Base-by-base conservation (phyloP, 805 yeast genomes). In the Vanderwaltozyma yarrowii region DNA sequence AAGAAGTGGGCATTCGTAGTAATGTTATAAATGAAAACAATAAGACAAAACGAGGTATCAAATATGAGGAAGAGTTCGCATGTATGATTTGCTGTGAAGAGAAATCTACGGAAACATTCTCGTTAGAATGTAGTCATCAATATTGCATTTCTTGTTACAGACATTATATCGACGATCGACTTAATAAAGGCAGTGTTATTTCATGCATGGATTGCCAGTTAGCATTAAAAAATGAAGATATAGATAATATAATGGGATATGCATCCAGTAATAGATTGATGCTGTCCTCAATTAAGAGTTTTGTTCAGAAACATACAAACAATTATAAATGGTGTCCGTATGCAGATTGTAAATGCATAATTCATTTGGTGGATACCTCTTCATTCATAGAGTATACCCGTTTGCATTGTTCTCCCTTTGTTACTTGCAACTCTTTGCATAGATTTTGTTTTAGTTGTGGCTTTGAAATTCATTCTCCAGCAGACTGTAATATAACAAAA, bases 1-100 rank as follows among this genome's bases (percentile, higher is more conserved):
- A 42, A 2, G 54, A 51, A 12, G 63, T 60, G 4, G 71, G 73
- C 7, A 35, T 69, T 30, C 45, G 36, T 29, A 15, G 18, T n/a
- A 19, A 5, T 14, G 8, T 9, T 6, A 9, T 14, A 20, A 20
- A 20, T 15, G 30, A 19, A 21, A 14, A 31, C 5, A 11, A 2
- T 20, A 10, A 6, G 5, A 18, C 5, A 4, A 30, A 23, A 6
- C 19, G 39, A 4, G 35, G 35, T 2, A 20, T 15, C 3, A 21
- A n/a, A 17, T 10, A 3, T 10, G 21, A 39, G 30, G 49, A 60
- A 0, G 52, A 54, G 11, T 73, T 67, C 45, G 43, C 55, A 20
- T 86, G 96, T 54, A 49, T 58, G 13, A 77, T 88, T n/a, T 88
- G 96, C 58, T 83, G 85, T 55, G 80, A 79, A 17, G 71, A 70